Evolutionary conservation across 1,284 basidiomycete genomes (phyloP), one percentile per base, ranked within the genome.

Genomic region (Fomitopsis betulina): DNA sequence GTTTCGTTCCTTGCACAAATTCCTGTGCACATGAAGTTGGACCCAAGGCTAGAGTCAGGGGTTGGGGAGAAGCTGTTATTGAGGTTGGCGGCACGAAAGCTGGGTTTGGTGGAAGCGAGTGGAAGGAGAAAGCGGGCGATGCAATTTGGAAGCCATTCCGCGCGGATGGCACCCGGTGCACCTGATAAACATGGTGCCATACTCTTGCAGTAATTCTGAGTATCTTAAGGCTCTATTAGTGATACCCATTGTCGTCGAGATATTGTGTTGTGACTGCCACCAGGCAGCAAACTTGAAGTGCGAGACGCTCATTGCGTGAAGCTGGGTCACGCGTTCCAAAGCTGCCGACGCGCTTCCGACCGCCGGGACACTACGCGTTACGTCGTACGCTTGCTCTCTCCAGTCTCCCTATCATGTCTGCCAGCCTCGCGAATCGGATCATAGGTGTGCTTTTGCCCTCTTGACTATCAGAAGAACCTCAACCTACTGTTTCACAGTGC

Each of bases 71-170:
- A 99, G 75, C 78, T 88, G 69, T 70, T 99, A 30, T 71, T 99
- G 50, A 77, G 96, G 51, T 70, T 89, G 15, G 86, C 89, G 0
- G 85, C 89, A 30, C 72, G 76, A 58, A 82, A 82, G 59, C 67
- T 92, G 17, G 93, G 94, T 0, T 75, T 96, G 43, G 69, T 79
- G 2, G 79, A 85, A 58, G 88, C 92, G 5, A 87, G 87, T 56
- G 64, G 65, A 53, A 78, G 93, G 60, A 93, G 90, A 67, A 99
- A 99, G 75, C 72, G 92, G 55, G 96, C 96, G 5, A 98, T 98
- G 90, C 96, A 99, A 70, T 99, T 99, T 76, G 96, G 96, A 3
- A 93, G 89, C 61, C 84, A 91, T 70, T 94, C 93, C 51, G 94
- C 95, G 3, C 85, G 95, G 67, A 95, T 98, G 89, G 85, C 90